Conservation (phyloP, 2,329 filamentous ascomycete species). For the Hypoxylon sp. region DNA sequence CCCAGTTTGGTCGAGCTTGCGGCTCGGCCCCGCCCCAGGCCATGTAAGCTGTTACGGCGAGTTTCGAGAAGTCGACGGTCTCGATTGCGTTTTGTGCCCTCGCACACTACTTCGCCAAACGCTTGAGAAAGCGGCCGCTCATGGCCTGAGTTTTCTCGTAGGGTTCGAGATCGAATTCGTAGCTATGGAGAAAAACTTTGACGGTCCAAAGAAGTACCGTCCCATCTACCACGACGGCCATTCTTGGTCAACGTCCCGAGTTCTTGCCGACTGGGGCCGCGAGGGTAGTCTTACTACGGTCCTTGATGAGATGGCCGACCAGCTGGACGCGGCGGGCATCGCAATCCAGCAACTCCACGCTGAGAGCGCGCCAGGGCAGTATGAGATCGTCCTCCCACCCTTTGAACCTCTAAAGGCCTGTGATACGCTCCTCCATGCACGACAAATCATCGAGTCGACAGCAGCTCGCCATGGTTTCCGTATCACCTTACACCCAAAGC, state of each 20-base stretch:
- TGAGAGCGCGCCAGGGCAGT: constrained; percentile 1
- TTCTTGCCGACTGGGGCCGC: constrained; percentile 2
- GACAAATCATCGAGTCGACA: constrained; percentile 1
- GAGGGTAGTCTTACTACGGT: background rate
- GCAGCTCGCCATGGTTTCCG: constrained; percentile 2
- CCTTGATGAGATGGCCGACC: background rate
- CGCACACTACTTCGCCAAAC: background rate
- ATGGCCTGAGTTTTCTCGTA: background rate
- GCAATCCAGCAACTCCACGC: constrained; percentile 5
- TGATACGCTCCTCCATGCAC: constrained; percentile 1
- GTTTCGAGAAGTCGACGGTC: background rate
- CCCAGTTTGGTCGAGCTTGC: constrained; percentile 1
- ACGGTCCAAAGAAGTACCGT: constrained; percentile 1
- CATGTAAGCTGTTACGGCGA: constrained; percentile 3
- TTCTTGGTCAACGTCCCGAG: background rate
- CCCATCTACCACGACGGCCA: background rate
- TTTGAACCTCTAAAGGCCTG: background rate
- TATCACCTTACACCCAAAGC: background rate
- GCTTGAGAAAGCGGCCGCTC: background rate
- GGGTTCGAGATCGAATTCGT: constrained; percentile 1
- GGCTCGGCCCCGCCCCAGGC: background rate
- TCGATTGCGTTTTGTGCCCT: background rate
- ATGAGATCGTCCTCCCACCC: background rate
- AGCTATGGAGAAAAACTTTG: background rate
- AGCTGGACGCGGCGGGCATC: background rate